Percentiles rank a stretch among this genome's conserved stretches.
These are phyloP conservation scores for Starmerella kuoi DNA, from an alignment of 805 yeast species.

Conservation along the genomic window DNA sequence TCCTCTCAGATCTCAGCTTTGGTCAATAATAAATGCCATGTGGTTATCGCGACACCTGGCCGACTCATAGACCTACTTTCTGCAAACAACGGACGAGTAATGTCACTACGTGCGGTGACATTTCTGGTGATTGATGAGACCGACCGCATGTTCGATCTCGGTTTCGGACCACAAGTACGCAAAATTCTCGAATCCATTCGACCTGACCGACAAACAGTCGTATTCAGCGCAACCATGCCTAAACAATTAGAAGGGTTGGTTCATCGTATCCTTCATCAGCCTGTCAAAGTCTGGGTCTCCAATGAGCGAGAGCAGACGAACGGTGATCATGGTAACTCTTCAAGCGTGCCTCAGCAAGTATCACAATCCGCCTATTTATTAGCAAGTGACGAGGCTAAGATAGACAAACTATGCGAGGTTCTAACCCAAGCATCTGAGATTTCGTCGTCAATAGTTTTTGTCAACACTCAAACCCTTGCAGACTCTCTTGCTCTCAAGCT, in stretches of 20 bases:
- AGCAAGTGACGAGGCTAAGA: conserved; percentile 33
- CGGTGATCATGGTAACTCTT: conserved; percentile 25
- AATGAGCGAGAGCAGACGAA: conserved; percentile 42
- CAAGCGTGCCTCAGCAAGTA: conserved; percentile 56
- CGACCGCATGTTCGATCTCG: conserved; percentile 91
- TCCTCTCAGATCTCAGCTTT: conserved; percentile 70
- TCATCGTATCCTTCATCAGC: conserved; percentile 44
- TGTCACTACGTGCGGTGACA: conserved; percentile 55
- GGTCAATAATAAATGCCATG: conserved; percentile 56
- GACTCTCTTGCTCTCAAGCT: conserved; percentile 53
- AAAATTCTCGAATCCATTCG: conserved; percentile 65
- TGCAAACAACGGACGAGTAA: conserved; percentile 66
- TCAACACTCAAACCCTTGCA: conserved; percentile 79
- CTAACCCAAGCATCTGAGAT: conserved; percentile 24
- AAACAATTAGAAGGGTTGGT: conserved; percentile 67
- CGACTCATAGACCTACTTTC: conserved; percentile 78
- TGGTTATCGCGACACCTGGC: conserved; percentile 91
- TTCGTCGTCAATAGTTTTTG: conserved; percentile 51
- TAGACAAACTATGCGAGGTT: conserved; percentile 40
- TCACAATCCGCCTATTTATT: conserved; percentile 35
- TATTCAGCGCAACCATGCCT: conserved; percentile 93
- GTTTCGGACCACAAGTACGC: conserved; percentile 90
- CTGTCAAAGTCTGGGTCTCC: conserved; percentile 70
- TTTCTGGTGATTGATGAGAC: conserved; percentile 91
- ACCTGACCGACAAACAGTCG: conserved; percentile 77